Percentiles rank a stretch among this genome's conserved stretches.
These are phyloP conservation scores for Craspedostauros australis DNA, from an alignment of 108 stramenopile species.

Conservation along the genomic window DNA sequence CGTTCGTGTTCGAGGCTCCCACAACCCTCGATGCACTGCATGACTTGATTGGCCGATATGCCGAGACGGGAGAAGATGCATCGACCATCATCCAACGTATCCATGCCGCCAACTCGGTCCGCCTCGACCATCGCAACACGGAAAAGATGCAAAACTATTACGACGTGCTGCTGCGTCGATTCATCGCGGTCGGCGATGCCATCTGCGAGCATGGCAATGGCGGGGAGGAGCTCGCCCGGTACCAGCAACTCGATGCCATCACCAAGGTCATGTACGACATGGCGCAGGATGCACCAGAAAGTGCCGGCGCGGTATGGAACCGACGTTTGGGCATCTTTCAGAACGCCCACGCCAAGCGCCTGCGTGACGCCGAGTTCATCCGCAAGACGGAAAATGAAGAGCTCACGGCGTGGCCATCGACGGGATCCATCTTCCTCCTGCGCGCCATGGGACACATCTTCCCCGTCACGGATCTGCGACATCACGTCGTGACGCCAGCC, in stretches of 20 bases:
- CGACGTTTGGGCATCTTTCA: slow-evolving; percentile 77
- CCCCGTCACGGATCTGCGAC: slow-evolving; percentile 85
- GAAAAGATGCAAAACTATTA: slow-evolving; percentile 94
- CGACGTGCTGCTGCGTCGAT: slow-evolving; percentile 85
- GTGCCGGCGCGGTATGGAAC: slow-evolving; percentile 78
- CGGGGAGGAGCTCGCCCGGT: slow-evolving; percentile 65
- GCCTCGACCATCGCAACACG: slow-evolving; percentile 80
- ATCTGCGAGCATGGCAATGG: slow-evolving; percentile 65
- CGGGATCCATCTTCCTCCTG: slow-evolving; percentile 76
- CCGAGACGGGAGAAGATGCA: slow-evolving; percentile 73
- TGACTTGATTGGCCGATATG: slow-evolving; percentile 78
- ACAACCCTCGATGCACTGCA: slow-evolving; percentile 83
- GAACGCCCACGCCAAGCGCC: slow-evolving; percentile 78
- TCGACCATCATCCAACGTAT: slow-evolving; percentile 80
- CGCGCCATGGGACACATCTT: slow-evolving; percentile 84
- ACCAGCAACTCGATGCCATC: slow-evolving; percentile 60
- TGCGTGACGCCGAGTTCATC: slow-evolving; percentile 67
- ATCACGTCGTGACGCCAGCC: slow-evolving; percentile 84
- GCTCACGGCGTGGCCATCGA: slow-evolving; percentile 78
- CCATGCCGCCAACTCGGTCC: slow-evolving; percentile 68
- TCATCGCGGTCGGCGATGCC: slow-evolving; percentile 84
- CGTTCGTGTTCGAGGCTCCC: slow-evolving; percentile 88
- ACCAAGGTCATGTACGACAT: slow-evolving; percentile 68
- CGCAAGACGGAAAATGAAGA: slow-evolving; percentile 38
- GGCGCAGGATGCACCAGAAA: slow-evolving; percentile 82